phyloP scores from a whole-genome alignment of 169 alveolate species.

The Eimeria sp. region DNA sequence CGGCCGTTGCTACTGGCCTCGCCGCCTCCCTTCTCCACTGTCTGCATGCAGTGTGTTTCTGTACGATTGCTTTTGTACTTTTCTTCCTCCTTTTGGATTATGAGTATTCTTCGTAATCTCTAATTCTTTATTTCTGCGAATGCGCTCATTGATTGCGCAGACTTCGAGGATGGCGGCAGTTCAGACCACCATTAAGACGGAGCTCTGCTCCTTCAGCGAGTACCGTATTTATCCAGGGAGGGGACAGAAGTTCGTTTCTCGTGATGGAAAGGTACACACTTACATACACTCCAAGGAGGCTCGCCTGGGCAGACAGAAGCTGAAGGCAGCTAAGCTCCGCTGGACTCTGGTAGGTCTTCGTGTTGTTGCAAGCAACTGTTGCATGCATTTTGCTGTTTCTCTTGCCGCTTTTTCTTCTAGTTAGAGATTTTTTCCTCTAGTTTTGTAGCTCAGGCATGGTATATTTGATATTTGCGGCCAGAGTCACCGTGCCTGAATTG shows the following conservation, averaged over 20 bases:
- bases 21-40: not conserved
- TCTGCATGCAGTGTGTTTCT: not conserved
- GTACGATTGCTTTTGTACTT: not conserved
- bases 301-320: slow-evolving; percentile 95
- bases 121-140: not conserved
- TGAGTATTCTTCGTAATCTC: not conserved
- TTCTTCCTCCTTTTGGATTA: not conserved
- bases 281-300: slow-evolving; percentile 95
- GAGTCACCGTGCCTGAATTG: slow-evolving; percentile 51
- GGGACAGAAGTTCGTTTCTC: slow-evolving; percentile 97
- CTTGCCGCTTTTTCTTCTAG: not conserved
- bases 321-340: slow-evolving; percentile 97
- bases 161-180: slow-evolving; percentile 80
- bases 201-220: slow-evolving; percentile 98
- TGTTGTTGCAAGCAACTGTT: not conserved
- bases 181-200: slow-evolving; percentile 94
- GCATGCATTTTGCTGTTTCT: not conserved
- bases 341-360: slow-evolving; percentile 93
- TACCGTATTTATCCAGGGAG: slow-evolving; percentile 99
- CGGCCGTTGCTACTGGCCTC: not conserved
- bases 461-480: slow-evolving; percentile 6
- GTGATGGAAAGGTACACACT: slow-evolving; percentile 97
- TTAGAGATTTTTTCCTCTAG: too few relatives aligned
- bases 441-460: too few relatives aligned
- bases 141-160: not conserved